Percentiles rank a stretch among this genome's conserved stretches.
Evolutionary conservation across 31 red algal species (phyloP).

Genomic region (Odonthalia washingtoniensis): DNA sequence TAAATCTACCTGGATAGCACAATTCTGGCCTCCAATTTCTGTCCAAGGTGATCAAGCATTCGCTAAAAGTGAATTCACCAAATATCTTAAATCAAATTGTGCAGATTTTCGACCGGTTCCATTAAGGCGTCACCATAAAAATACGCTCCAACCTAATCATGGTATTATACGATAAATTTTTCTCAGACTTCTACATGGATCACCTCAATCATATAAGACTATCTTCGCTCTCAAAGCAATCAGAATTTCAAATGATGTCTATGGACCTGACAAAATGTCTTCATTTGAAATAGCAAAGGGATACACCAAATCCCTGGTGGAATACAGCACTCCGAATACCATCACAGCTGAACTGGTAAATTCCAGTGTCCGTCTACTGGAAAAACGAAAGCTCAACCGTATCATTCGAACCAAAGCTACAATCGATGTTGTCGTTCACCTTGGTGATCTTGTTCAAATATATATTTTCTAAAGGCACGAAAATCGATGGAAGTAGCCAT

Average conservation of each 20-base stretch:
- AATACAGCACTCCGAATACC: not conserved
- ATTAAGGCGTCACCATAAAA: no score
- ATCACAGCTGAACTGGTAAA: not conserved
- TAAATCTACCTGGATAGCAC: no score
- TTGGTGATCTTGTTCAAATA: not conserved
- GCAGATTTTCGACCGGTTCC: no score
- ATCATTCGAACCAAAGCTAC: not conserved
- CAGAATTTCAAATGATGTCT: slow-evolving; percentile 9
- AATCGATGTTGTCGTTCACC: not conserved
- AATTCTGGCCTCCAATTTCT: no score
- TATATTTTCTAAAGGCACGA: not conserved
- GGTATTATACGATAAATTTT: not conserved
- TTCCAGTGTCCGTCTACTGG: no score
- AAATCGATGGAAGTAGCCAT: not conserved
- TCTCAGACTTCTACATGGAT: not conserved
- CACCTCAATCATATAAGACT: not conserved
- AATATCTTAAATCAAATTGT: no score
- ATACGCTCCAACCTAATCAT: not conserved
- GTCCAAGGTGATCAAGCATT: no score
- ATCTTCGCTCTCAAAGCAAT: not conserved
- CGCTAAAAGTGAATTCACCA: no score
- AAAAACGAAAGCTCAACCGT: not conserved
- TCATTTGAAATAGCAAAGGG: slow-evolving; percentile 37
- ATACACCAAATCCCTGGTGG: not conserved
- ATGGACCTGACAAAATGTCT: slow-evolving; percentile 3